Evolutionary conservation across 2,329 filamentous ascomycete species (phyloP), one percentile per base, ranked within the genome.

Genomic region (Elsinoe fawcettii): DNA sequence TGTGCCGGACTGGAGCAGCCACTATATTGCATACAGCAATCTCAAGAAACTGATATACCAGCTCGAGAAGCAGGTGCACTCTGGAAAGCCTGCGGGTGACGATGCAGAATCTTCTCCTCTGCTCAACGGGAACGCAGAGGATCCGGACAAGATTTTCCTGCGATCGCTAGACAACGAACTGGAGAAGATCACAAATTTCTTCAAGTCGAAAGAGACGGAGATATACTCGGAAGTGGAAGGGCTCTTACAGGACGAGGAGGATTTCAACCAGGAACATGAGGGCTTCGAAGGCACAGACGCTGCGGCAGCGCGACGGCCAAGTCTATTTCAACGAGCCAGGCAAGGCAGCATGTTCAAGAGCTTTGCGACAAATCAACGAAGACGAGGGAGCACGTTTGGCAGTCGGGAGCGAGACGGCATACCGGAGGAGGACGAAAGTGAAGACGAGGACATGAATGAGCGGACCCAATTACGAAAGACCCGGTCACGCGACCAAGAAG

Each of bases 1-100:
- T 62, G 93, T 99, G 66, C 93, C 93, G n/a, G 93, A 99, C 74
- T 99, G 93, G 93, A 96, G 90, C 77, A 91, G 86, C 67, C 85
- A 97, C 73, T 99, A 99, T 74, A 95, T 99, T 69, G 88, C 91
- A 60, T 99, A 99, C 74, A 96, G 91, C 76, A 97, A 96, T 69
- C 81, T 99, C 66, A 99, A 99, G 80, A 99, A 99, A 78, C 81
- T 96, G 58, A 97, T 99, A 66, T 99, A 97, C 74, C 85, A 88
- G 61, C 87, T 99, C 63, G 93, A 99, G 76, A 95, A 95, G 72
- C 82, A 85, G 56, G 77, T 86, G 55, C 81, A 93, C 70, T 84
- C 86, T 60, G 67, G 71, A 2, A 71, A 75, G 55, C 75, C 79
- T 39, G 68, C 70, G 23, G 70, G 73, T 56, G 61, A 81, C 59